Evolutionary conservation across 176 grass and related monocot genomes (phyloP).

Genomic region (Oryza longistaminata): DNA sequence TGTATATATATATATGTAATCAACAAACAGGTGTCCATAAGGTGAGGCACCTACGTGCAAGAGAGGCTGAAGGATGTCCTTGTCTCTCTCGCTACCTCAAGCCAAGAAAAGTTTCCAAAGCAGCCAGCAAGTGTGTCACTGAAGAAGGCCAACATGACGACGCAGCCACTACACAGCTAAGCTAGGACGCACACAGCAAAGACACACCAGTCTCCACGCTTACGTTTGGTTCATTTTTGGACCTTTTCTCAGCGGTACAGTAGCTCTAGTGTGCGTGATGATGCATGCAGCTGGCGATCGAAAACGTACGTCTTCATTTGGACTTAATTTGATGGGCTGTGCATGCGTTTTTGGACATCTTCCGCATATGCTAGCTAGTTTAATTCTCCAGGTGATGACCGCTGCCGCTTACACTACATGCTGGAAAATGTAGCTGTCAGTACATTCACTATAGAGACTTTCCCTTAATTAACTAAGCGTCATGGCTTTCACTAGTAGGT

Average conservation of each 20-base stretch:
- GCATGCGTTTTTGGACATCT: conserved; percentile 43
- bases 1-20: neutral
- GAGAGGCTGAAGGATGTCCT: neutral
- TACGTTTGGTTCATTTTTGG: conserved; percentile 32
- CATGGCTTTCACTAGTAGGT: neutral
- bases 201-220: conserved; percentile 42
- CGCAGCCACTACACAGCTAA: conserved; percentile 2
- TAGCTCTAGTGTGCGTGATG: conserved; percentile 8
- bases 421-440: neutral
- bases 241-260: conserved; percentile 25
- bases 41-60: conserved; percentile 20
- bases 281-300: neutral
- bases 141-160: conserved; percentile 40
- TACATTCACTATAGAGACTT: neutral
- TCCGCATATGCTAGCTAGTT: neutral
- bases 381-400: neutral
- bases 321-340: neutral
- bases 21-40: conserved; percentile 8
- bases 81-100: conserved; percentile 12
- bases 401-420: neutral
- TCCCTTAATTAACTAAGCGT: neutral
- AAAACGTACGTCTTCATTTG: conserved; percentile 25
- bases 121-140: neutral
- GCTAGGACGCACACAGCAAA: conserved; percentile 1
- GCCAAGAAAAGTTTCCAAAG: conserved; percentile 17